Evolutionary conservation across 2,329 filamentous ascomycete species (phyloP).

Genomic region (Venturia effusa): DNA sequence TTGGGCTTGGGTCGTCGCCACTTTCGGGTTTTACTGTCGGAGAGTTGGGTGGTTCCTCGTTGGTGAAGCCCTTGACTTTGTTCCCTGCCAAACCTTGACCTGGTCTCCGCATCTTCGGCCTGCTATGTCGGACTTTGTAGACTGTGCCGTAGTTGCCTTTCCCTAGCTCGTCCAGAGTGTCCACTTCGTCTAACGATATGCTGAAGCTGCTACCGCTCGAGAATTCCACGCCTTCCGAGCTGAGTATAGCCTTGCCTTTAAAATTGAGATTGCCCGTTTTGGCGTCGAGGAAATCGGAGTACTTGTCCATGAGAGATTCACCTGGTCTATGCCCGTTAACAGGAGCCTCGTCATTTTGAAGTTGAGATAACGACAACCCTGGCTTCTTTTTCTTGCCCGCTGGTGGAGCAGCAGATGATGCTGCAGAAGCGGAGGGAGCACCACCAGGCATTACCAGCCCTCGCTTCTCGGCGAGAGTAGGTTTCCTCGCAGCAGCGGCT

Average conservation of each 20-base stretch:
- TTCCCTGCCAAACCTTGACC: slow-evolving; percentile 51
- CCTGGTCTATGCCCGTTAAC: slow-evolving; percentile 22
- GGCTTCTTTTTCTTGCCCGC: slow-evolving; percentile 30
- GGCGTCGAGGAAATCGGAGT: slow-evolving; percentile 76
- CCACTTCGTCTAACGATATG: slow-evolving; percentile 92
- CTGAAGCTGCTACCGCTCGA: slow-evolving; percentile 79
- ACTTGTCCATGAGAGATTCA: slow-evolving; percentile 49
- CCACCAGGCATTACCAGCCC: slow-evolving; percentile 52
- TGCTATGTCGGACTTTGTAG: slow-evolving; percentile 85
- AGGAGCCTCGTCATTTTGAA: slow-evolving; percentile 20
- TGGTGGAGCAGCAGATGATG: slow-evolving; percentile 19
- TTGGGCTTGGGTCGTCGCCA: slow-evolving; percentile 10
- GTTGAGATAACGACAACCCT: slow-evolving; percentile 32
- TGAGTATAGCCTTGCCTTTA: slow-evolving; percentile 83
- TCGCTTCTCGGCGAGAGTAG: slow-evolving; percentile 57
- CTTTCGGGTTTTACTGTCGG: slow-evolving; percentile 12
- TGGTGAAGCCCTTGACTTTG: slow-evolving; percentile 26
- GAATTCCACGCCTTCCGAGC: slow-evolving; percentile 84
- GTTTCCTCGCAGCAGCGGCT: slow-evolving; percentile 28
- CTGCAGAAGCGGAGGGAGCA: slow-evolving; percentile 23
- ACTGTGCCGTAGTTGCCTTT: slow-evolving; percentile 99
- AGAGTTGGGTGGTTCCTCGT: slow-evolving; percentile 18
- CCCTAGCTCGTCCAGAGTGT: slow-evolving; percentile 83
- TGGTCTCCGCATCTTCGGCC: slow-evolving; percentile 50
- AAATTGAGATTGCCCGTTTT: slow-evolving; percentile 88